phyloP scores from a whole-genome alignment of 2,329 filamentous ascomycete species.

The Ophiostoma himal-ulmi region DNA sequence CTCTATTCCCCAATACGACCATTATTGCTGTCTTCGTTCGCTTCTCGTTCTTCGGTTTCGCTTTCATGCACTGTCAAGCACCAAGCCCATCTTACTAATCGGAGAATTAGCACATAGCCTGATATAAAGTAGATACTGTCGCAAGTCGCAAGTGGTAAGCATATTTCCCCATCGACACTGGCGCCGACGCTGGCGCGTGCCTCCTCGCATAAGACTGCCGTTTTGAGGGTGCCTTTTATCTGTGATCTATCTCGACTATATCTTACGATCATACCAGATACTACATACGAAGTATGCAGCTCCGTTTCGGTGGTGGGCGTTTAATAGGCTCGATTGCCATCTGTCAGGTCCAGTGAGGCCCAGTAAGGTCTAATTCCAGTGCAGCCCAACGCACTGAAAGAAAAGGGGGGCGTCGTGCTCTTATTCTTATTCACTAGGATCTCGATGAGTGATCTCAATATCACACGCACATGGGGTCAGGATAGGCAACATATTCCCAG shows the following conservation, averaged over 20 bases:
- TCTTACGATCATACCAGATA: neutral
- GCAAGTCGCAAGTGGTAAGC: neutral
- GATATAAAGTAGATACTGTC: neutral
- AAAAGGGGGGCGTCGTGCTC: neutral
- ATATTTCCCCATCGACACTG: neutral
- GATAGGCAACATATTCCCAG: too few relatives aligned
- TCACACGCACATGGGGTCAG: neutral
- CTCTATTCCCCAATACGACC: neutral
- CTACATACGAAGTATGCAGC: neutral
- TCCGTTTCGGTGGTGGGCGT: neutral
- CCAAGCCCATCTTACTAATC: neutral
- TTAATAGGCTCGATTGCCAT: neutral
- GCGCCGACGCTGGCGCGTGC: neutral
- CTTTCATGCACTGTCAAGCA: neutral
- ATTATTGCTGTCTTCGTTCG: neutral
- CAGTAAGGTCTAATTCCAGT: too few relatives aligned
- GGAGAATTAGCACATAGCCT: conserved; percentile 7
- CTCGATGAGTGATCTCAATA: too few relatives aligned
- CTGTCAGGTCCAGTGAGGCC: neutral
- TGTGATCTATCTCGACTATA: neutral
- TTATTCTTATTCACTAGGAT: too few relatives aligned
- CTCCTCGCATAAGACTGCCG: neutral
- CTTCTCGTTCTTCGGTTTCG: neutral
- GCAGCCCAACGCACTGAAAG: neutral
- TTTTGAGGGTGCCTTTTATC: neutral